Conservation (phyloP, 345 rosid species). For the Lepidium aucheri region DNA sequence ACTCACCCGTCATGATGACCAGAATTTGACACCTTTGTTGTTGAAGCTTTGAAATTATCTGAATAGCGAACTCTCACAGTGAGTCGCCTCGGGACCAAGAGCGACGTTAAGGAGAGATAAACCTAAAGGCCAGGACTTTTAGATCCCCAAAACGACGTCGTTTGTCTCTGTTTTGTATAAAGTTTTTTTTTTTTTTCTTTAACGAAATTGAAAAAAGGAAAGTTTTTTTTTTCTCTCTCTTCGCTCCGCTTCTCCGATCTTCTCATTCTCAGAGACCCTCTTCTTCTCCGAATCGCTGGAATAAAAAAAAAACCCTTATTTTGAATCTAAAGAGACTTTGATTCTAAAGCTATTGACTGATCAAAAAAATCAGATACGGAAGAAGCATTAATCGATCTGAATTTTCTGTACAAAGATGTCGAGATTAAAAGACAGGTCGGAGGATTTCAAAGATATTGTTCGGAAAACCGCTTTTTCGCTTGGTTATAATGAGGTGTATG, state of each 20-base stretch:
- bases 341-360: neutral
- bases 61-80: conserved; percentile 9
- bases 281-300: neutral
- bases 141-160: conserved; percentile 3
- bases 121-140: conserved; percentile 24
- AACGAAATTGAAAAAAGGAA: neutral
- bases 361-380: neutral
- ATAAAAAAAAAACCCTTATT: neutral
- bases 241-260: conserved; percentile 1
- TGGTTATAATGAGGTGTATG: conserved; percentile 59
- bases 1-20: conserved; percentile 28
- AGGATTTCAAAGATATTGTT: conserved; percentile 78
- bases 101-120: neutral
- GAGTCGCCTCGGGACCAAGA: conserved; percentile 17
- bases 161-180: neutral
- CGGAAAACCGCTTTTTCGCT: conserved; percentile 50
- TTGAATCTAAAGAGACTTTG: neutral
- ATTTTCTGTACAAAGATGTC: conserved; percentile 37
- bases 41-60: conserved; percentile 5
- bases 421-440: conserved; percentile 66
- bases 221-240: conserved; percentile 8
- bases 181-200: too few species aligned
- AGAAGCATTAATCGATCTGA: conserved; percentile 14
- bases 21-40: neutral
- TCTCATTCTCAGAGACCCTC: neutral